phyloP scores from a whole-genome alignment of 2,329 filamentous ascomycete genomes.

The Epichloe amarillans region DNA sequence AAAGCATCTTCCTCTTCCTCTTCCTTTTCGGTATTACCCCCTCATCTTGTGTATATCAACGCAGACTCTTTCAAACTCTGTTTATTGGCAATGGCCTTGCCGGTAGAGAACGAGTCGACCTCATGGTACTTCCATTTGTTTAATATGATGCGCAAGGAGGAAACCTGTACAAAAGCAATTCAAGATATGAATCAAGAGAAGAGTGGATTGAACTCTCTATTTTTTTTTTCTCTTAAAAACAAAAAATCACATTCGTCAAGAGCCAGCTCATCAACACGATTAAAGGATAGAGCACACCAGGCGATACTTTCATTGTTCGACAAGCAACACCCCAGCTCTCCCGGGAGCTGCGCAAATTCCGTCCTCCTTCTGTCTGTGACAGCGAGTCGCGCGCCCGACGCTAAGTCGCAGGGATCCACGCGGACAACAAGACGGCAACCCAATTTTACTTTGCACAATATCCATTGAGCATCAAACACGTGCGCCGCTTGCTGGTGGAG shows the following conservation, averaged over 20 bases:
- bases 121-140: slow-evolving; percentile 1
- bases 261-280: background rate
- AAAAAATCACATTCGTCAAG: background rate
- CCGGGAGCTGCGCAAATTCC: background rate
- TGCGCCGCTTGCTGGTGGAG: slow-evolving; percentile 16
- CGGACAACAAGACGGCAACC: slow-evolving; percentile 3
- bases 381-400: background rate
- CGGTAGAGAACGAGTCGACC: background rate
- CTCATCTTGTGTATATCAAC: background rate
- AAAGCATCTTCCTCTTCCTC: background rate
- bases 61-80: background rate
- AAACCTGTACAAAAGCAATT: background rate
- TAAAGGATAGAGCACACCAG: background rate
- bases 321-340: background rate
- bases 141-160: background rate
- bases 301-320: background rate
- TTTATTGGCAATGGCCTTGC: background rate
- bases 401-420: background rate
- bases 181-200: background rate
- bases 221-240: background rate
- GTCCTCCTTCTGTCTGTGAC: background rate
- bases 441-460: slow-evolving; percentile 9
- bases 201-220: background rate
- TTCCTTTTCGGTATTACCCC: background rate
- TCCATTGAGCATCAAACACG: slow-evolving; percentile 23